Percentiles rank a stretch among this genome's conserved stretches.
These are phyloP conservation scores for Breviolum minutum DNA, from an alignment of 73 alveolate species.

Conservation along the genomic window DNA sequence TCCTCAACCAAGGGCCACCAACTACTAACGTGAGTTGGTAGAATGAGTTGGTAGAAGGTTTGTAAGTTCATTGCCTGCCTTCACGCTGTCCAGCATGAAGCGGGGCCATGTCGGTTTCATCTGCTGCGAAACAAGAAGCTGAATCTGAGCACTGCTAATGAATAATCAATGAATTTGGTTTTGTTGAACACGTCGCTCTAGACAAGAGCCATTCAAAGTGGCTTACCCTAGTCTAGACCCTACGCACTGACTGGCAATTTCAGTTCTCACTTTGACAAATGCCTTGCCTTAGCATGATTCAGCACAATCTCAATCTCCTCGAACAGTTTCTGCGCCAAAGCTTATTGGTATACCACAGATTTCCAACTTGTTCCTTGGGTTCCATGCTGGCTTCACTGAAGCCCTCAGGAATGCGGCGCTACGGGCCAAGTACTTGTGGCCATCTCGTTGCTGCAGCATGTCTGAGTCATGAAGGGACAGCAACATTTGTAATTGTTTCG, in stretches of 20 bases:
- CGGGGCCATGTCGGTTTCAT: not conserved
- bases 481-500: too few relatives aligned
- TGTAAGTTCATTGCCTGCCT: not conserved
- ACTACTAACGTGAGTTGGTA: too few relatives aligned
- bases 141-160: not conserved
- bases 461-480: too few relatives aligned
- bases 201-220: not conserved
- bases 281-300: not conserved
- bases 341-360: not conserved
- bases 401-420: too few relatives aligned
- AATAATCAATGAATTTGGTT: not conserved
- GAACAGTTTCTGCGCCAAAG: not conserved
- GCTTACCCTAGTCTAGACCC: too few relatives aligned
- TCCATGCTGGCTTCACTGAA: too few relatives aligned
- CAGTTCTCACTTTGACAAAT: not conserved
- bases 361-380: not conserved
- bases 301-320: not conserved
- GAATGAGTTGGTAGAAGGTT: not conserved
- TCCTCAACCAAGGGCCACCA: not conserved
- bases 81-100: not conserved
- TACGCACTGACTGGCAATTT: too few relatives aligned
- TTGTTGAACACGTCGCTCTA: too few relatives aligned
- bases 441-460: too few relatives aligned
- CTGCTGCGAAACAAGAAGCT: not conserved
- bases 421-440: too few relatives aligned